These are phyloP conservation scores for Datisca glomerata DNA, from an alignment of 306 rosid species.

Conservation along the genomic window DNA sequence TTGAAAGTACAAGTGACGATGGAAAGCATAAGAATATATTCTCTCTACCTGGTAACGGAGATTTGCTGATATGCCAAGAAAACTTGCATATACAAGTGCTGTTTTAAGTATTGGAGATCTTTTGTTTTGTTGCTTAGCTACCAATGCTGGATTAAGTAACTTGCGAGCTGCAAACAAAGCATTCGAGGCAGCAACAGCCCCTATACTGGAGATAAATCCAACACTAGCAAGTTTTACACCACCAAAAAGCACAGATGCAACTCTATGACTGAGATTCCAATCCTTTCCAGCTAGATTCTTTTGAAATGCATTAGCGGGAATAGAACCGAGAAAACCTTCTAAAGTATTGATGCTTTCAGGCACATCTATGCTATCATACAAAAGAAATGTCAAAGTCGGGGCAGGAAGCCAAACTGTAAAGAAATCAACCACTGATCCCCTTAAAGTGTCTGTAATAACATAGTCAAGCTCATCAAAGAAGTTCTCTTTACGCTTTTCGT, in stretches of 20 bases:
- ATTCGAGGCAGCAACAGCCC: slow-evolving; percentile 79
- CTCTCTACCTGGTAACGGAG: slow-evolving; percentile 84
- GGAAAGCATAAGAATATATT: slow-evolving; percentile 6
- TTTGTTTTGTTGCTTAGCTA: slow-evolving; percentile 28
- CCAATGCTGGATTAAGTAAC: slow-evolving; percentile 47
- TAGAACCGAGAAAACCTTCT: slow-evolving; percentile 76
- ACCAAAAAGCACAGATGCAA: slow-evolving; percentile 81
- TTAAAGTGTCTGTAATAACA: slow-evolving; percentile 68
- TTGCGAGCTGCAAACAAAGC: slow-evolving; percentile 41
- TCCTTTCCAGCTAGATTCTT: slow-evolving; percentile 69
- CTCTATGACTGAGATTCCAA: slow-evolving; percentile 72
- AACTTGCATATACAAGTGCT: slow-evolving; percentile 46
- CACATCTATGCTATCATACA: slow-evolving; percentile 44
- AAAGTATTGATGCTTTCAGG: slow-evolving; percentile 48
- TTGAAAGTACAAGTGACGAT: no score
- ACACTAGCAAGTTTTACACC: slow-evolving; percentile 82
- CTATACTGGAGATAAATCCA: slow-evolving; percentile 90
- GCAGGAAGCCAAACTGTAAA: slow-evolving; percentile 99
- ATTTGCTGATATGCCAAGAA: slow-evolving; percentile 83
- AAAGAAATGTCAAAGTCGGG: slow-evolving; percentile 85
- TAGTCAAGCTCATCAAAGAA: slow-evolving; percentile 84
- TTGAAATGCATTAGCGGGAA: slow-evolving; percentile 97
- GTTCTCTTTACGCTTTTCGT: slow-evolving; percentile 73
- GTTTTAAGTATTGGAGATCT: slow-evolving; percentile 85
- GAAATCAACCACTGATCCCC: slow-evolving; percentile 83